Evolutionary conservation across 352 stramenopile genomes (phyloP), one percentile per base, ranked within the genome.

Genomic region (Globisporangium nodosum): DNA sequence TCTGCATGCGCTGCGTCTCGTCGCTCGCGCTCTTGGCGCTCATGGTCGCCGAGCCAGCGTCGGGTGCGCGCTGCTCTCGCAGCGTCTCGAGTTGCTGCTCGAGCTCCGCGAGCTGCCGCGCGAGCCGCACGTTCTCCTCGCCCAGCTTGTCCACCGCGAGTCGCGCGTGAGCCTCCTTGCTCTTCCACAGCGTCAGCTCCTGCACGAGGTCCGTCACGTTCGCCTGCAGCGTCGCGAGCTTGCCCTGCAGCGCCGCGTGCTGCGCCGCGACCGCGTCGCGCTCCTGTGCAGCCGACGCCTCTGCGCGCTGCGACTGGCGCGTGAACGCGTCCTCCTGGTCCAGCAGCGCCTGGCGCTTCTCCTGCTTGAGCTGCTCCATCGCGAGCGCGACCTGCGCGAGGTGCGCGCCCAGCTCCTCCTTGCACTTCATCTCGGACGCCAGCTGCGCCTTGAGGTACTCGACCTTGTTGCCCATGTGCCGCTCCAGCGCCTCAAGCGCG

Each of bases 401-500:
- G 53, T 89, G 81, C 3, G 54, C 72, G 0, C 84, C 84, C 4
- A 94, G 68, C 52, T 94, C 85, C 60, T 94, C 83, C 59, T 91
- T 92, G 54, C 85, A 93, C 52, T 86, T 88, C 69, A 92, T 91
- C 54, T 94, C 85, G 0, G 84, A 93, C 33, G 81, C 70, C 1
- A 94, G 59, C 54, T 93, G 84, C 0, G 83, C 84, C 56, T 93
- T 91, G 15, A 94, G 59, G 52, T 94, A 93, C 40, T 92, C 81
- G 16, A 94, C 70, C 49, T 93, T 92, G 64, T 92, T 87, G 54
- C 64, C 74, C 5, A 88, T 63, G 16, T 88, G 69, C n/a, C 90
- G 92, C 54, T 92, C 78, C 40, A 90, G 56, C 0, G 81, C 77
- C 27, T 79, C 71, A 4, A 68, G 73, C 47, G 74, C 72, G 13